Conservation (phyloP, 768 basidiomycete species). For the Ramaria sp. region DNA sequence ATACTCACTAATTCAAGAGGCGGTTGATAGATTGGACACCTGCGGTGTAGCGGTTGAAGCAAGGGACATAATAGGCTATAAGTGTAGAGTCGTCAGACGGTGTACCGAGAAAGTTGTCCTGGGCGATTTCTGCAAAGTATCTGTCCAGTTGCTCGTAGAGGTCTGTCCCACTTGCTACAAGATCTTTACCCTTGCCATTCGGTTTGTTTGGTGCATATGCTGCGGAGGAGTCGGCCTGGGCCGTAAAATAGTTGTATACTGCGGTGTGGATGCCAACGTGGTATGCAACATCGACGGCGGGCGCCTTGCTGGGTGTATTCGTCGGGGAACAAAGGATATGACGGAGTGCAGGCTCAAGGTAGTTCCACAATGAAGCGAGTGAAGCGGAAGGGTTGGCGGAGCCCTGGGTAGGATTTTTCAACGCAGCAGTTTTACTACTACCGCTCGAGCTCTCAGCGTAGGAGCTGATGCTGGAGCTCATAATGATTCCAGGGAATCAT, state of each 20-base stretch:
- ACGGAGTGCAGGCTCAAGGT: constrained; percentile 62
- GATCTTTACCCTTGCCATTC: constrained; percentile 8
- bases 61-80: constrained; percentile 59
- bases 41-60: constrained; percentile 58
- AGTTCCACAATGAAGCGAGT: constrained; percentile 61
- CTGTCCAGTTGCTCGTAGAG: constrained; percentile 65
- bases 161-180: constrained; percentile 45
- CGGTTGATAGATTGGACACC: constrained; percentile 61
- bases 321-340: constrained; percentile 61
- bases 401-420: constrained; percentile 38
- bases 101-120: constrained; percentile 49
- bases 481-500: neutral
- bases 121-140: constrained; percentile 51
- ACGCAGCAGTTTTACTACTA: neutral
- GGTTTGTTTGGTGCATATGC: neutral
- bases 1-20: constrained; percentile 49
- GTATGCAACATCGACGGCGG: constrained; percentile 58
- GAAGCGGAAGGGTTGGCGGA: constrained; percentile 70
- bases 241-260: constrained; percentile 67
- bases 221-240: constrained; percentile 12
- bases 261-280: constrained; percentile 74
- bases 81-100: constrained; percentile 58
- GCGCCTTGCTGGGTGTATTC: constrained; percentile 48
- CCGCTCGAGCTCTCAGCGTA: neutral
- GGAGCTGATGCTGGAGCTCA: constrained; percentile 1